Conservation (phyloP, 768 basidiomycete species). For the Trichaptum fuscoviolaceum region DNA sequence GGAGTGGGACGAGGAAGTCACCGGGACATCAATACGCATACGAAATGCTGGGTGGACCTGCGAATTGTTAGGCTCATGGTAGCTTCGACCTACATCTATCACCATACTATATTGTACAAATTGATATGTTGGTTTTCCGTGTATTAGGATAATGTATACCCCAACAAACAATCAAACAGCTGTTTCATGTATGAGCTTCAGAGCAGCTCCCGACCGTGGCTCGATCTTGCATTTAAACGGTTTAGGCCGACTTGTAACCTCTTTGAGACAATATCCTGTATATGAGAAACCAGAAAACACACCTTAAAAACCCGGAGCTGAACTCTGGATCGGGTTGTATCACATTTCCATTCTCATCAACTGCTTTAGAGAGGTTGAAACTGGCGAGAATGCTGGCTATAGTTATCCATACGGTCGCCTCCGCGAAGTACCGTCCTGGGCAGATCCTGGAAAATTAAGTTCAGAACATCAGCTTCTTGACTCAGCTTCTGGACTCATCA, state of each 20-base stretch:
- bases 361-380: constrained; percentile 23
- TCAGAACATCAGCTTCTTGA: neutral
- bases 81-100: constrained; percentile 10
- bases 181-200: constrained; percentile 11
- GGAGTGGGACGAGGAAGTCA: constrained; percentile 31
- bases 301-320: constrained; percentile 33
- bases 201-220: constrained; percentile 6
- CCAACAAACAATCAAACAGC: constrained; percentile 8
- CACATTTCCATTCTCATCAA: constrained; percentile 19
- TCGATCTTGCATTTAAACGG: constrained; percentile 12
- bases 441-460: constrained; percentile 15
- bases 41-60: constrained; percentile 30
- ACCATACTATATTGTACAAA: neutral
- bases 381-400: constrained; percentile 23
- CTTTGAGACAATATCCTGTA: neutral
- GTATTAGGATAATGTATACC: neutral
- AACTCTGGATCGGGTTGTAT: constrained; percentile 13
- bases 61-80: constrained; percentile 48
- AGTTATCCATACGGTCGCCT: constrained; percentile 24
- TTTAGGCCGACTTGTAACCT: constrained; percentile 3
- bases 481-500: neutral
- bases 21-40: constrained; percentile 30
- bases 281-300: neutral
- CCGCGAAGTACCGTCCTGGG: constrained; percentile 21
- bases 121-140: constrained; percentile 4